Percentiles rank a stretch among this genome's conserved stretches.
These are phyloP conservation scores for Boletus smithii DNA, from an alignment of 1,284 basidiomycete species.

Conservation along the genomic window DNA sequence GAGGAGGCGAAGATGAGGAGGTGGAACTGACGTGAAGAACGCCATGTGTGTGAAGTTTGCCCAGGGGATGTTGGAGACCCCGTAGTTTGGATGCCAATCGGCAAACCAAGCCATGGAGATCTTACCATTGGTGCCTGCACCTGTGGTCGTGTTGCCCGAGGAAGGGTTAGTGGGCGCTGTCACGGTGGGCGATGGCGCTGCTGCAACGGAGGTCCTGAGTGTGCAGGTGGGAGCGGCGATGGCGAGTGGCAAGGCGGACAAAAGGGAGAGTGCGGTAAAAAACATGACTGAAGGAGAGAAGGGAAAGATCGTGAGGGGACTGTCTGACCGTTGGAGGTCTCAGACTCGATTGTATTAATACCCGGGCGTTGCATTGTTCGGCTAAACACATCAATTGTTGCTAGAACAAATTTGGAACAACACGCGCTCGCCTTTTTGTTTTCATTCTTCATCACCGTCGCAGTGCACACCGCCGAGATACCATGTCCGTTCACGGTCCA, in stretches of 20 bases:
- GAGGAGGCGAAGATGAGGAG: no score
- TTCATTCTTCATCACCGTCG: no score
- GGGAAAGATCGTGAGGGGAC: conserved; percentile 21
- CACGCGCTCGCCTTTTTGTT: not conserved
- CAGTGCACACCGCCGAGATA: no score
- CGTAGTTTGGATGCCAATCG: conserved; percentile 53
- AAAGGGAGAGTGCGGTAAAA: conserved; percentile 19
- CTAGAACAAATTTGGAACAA: conserved; percentile 1
- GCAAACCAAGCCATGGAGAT: conserved; percentile 61
- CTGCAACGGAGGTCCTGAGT: conserved; percentile 11
- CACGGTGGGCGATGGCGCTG: conserved; percentile 5
- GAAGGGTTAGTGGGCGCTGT: conserved; percentile 5
- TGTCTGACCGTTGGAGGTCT: no score
- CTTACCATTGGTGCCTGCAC: conserved; percentile 28
- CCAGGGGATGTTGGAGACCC: conserved; percentile 54
- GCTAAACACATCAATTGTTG: not conserved
- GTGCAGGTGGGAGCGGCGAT: conserved; percentile 30
- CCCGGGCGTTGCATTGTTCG: conserved; percentile 9
- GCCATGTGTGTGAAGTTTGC: conserved; percentile 59
- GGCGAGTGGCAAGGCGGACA: conserved; percentile 24
- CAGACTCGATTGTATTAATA: not conserved
- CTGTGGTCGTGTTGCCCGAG: conserved; percentile 18
- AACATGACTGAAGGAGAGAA: conserved; percentile 19
- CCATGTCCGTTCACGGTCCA: no score
- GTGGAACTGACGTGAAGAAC: conserved; percentile 54